Base-by-base conservation (phyloP, 257 asterid species). In the Scutellaria barbata region DNA sequence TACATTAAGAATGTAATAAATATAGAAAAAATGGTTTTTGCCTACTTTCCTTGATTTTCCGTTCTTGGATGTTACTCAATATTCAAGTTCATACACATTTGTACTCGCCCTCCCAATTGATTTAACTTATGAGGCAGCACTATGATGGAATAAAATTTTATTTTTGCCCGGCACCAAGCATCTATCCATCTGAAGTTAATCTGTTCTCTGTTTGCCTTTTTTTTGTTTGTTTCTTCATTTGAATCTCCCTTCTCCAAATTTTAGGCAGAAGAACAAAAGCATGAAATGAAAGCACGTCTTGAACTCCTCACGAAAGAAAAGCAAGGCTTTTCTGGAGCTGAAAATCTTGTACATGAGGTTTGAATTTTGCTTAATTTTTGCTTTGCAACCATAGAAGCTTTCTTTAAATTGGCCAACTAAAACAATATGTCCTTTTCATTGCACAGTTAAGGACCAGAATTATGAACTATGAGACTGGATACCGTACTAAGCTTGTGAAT, bases 191-290 rank as follows among this genome's bases (percentile, higher is more conserved):
- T 50, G n/a, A 51, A 55, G 41, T 59, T 13, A 13, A 10, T 51
- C 42, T 18, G 5, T 7, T 37, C 40, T 48, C 50, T 17, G 58
- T 33, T 56, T 8, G 43, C 42, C 60, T 68, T 17, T 41, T 7
- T 55, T 9, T 8, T 18, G 59, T 55, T 14, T 35, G 47, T 35
- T 12, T 37, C 65, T 3, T 37, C 45, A 6, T 62, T 70, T 65
- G 33, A 43, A 63, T 13, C 37, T 40, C 35, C 35, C 35, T 22
- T 30, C 35, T 30, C 35, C 35, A 30, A 30, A 30, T 78, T 25
- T 68, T 59, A 90, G 97, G 89, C 89, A 4, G 92, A 90, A 81
- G 88, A 88, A 71, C 88, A 79, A 63, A 88, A 82, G n/a, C 69
- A 53, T 39, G 55, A 76, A 25, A 59, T 86, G 50, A 68, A 63